Percentiles rank a stretch among this genome's conserved stretches.
phyloP scores from a whole-genome alignment of 352 stramenopile genomes.

The Ophiocytium majus region DNA sequence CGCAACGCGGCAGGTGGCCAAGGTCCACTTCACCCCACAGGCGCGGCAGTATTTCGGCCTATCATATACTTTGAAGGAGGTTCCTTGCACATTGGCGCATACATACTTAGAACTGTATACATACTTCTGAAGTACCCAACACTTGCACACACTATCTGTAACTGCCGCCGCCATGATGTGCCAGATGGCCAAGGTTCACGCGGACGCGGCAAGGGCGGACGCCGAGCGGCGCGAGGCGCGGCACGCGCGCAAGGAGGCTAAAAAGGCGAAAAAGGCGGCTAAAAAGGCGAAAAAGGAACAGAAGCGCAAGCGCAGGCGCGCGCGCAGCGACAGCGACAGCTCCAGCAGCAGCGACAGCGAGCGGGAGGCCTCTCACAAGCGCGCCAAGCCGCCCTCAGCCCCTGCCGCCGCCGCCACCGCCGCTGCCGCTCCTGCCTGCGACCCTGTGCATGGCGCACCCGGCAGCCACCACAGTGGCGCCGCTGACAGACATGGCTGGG shows the following conservation, averaged over 20 bases:
- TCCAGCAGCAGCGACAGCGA: not conserved
- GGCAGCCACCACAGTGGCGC: not conserved
- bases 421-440: not conserved
- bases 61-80: too few relatives aligned
- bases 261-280: conserved; percentile 43
- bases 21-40: too few relatives aligned
- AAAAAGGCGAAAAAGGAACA: conserved; percentile 40
- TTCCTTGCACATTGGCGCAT: too few relatives aligned
- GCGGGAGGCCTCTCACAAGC: too few relatives aligned
- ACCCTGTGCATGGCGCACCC: not conserved
- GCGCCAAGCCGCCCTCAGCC: too few relatives aligned
- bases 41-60: too few relatives aligned
- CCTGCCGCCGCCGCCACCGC: too few relatives aligned
- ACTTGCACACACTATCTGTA: too few relatives aligned
- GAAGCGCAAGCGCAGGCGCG: conserved; percentile 9
- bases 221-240: not conserved
- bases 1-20: too few relatives aligned
- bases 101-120: too few relatives aligned
- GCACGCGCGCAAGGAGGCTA: conserved; percentile 30
- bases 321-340: not conserved
- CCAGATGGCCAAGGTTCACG: not conserved
- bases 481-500: not conserved
- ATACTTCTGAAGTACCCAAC: too few relatives aligned
- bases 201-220: not conserved
- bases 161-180: too few relatives aligned